Conservation (phyloP, 1,139 yeast species). For the Candida frijolesensis region DNA sequence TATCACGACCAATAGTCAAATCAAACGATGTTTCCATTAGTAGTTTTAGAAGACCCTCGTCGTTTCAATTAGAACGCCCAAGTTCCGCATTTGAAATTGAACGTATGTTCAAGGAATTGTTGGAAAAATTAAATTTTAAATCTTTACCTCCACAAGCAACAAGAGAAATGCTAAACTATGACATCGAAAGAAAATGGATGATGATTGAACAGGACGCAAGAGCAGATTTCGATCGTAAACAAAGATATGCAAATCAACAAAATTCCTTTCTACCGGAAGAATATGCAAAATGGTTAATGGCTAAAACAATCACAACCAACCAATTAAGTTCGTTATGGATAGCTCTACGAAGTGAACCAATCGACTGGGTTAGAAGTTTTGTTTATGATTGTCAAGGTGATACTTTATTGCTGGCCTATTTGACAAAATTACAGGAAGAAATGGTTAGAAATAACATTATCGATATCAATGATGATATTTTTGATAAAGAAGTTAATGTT, state of each 20-base stretch:
- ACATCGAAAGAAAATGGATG: conserved; percentile 87
- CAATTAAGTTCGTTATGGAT: conserved; percentile 88
- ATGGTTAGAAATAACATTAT: conserved; percentile 33
- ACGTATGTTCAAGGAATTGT: conserved; percentile 63
- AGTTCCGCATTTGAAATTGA: conserved; percentile 62
- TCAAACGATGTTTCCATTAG: conserved; percentile 20
- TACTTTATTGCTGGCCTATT: conserved; percentile 61
- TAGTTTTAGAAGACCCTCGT: background rate
- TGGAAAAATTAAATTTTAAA: conserved; percentile 83
- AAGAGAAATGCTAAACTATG: conserved; percentile 74
- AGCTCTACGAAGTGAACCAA: conserved; percentile 86
- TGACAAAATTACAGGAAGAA: conserved; percentile 42
- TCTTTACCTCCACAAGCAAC: conserved; percentile 78
- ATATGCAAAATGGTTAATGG: conserved; percentile 75
- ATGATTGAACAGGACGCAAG: conserved; percentile 84
- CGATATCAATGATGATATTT: conserved; percentile 46
- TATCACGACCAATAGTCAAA: conserved; percentile 36
- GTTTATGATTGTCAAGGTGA: conserved; percentile 84
- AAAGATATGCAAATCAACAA: conserved; percentile 40
- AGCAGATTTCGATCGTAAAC: conserved; percentile 68
- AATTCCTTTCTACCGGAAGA: conserved; percentile 64
- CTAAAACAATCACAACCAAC: conserved; percentile 65
- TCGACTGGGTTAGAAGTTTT: conserved; percentile 85
- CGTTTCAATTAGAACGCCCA: conserved; percentile 53
- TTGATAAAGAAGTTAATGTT: conserved; percentile 51